Evolutionary conservation across 2,329 filamentous ascomycete species (phyloP).

Genomic region (Trichothecium roseum): DNA sequence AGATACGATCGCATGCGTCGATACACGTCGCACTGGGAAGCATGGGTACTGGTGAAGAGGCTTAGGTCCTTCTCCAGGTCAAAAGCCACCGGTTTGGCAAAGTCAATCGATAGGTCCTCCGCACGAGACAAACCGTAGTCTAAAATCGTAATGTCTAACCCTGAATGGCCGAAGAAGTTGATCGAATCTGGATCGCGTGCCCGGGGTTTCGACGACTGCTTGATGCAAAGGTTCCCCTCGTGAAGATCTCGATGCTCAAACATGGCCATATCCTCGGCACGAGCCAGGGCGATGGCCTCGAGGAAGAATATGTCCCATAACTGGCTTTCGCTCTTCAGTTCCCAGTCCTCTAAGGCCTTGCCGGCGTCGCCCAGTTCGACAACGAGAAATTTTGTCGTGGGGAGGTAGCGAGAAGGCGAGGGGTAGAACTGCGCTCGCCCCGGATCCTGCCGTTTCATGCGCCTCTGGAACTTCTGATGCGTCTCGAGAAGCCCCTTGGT

Average conservation of each 20-base stretch:
- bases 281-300: conserved; percentile 47
- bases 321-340: conserved; percentile 35
- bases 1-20: conserved; percentile 51
- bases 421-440: conserved; percentile 51
- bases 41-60: conserved; percentile 51
- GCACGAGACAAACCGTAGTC: conserved; percentile 57
- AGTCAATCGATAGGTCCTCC: conserved; percentile 26
- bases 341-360: conserved; percentile 46
- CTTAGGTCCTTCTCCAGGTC: conserved; percentile 50
- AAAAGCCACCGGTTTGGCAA: conserved; percentile 35
- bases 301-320: conserved; percentile 56
- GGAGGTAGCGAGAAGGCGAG: conserved; percentile 47
- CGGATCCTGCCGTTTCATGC: conserved; percentile 43
- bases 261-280: conserved; percentile 45
- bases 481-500: conserved; percentile 45
- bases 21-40: conserved; percentile 50
- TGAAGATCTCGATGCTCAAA: conserved; percentile 61
- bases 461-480: conserved; percentile 46
- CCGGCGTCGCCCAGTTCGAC: conserved; percentile 56
- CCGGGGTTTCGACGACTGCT: conserved; percentile 25
- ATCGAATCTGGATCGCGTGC: conserved; percentile 17
- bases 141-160: conserved; percentile 52
- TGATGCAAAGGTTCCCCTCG: conserved; percentile 54
- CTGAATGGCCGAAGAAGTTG: conserved; percentile 45
- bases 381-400: conserved; percentile 47